Base-by-base conservation (phyloP, 208 protist species). In the Acanthamoeba healyi region DNA sequence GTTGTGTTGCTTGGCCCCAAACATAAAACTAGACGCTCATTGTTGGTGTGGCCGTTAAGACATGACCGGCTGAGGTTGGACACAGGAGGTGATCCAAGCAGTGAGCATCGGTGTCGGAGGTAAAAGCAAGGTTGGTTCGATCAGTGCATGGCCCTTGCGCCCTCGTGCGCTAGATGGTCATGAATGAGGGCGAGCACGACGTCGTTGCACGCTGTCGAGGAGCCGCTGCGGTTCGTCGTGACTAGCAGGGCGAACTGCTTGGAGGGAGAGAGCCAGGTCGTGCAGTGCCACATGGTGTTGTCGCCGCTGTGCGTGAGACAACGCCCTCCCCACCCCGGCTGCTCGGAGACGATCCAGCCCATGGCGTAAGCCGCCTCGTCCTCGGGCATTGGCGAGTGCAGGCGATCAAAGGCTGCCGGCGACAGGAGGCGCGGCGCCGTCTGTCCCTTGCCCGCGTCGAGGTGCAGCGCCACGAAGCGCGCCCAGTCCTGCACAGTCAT, bases 271-370 rank as follows among this genome's bases (percentile, higher is more conserved):
- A 77, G 67, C 67, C 67, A 77, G 17, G 67, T 46, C 67, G 67
- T 77, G 67, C 67, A 77, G 34, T 77, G 29, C 67, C 67, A 77
- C 29, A 77, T 5, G 14, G 67, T 77, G 67, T 77, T 77, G 67
- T 22, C 14, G n/a, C 67, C 67, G 34, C 67, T 77, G 34, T 77
- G 67, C 34, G 67, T 77, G 67, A 77, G 67, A n/a, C 14, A 22
- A 2, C 67, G 67, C 7, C 67, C 67, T 7, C 34, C 67, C 67
- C 67, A 72, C 15, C 15, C n/a, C 67, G 34, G 67, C 7, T 77
- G 67, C 17, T 77, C 67, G 2, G 67, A 36, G 7, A 77, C 67
- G 34, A 77, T 9, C 67, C 67, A 77, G 1, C 67, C 67, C 67
- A 77, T 77, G 15, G 67, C 67, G 34, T 77, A 77, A 1, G 1